A percentile compares a stretch with the other conserved stretches of the same genome.
Conservation (phyloP, 2,329 filamentous ascomycete species). For the Colletotrichum endophyticum region DNA sequence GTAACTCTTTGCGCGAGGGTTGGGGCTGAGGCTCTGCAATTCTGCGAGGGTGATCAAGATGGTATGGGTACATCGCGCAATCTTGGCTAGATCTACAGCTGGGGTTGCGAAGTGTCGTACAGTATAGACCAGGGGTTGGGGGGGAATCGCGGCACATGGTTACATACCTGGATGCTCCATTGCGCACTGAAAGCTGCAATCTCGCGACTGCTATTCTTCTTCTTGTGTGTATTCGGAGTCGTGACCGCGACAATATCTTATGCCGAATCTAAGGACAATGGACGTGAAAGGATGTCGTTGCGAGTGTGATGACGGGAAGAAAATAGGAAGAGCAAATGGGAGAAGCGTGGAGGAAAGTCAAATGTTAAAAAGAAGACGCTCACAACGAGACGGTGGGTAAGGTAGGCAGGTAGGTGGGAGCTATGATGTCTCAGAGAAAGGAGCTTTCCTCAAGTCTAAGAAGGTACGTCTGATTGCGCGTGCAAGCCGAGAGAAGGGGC, state of each 20-base stretch:
- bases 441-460: neutral
- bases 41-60: neutral
- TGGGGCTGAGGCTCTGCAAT: neutral
- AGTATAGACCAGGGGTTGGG: neutral
- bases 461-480: neutral
- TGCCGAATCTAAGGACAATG: neutral
- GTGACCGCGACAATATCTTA: neutral
- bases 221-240: neutral
- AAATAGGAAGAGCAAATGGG: neutral
- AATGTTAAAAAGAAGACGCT: conserved; percentile 10
- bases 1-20: neutral
- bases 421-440: conserved; percentile 2
- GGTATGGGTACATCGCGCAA: neutral
- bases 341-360: neutral
- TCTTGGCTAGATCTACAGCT: neutral
- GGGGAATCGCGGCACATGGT: neutral
- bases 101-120: neutral
- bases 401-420: neutral
- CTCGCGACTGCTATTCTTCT: neutral
- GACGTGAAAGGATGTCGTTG: neutral
- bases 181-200: neutral
- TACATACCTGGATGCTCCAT: conserved; percentile 19
- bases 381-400: neutral
- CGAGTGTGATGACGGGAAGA: neutral
- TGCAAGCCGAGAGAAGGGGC: neutral